These are phyloP conservation scores for Nigrospora oryzae DNA, from an alignment of 2,329 filamentous ascomycete genomes.

Conservation along the genomic window DNA sequence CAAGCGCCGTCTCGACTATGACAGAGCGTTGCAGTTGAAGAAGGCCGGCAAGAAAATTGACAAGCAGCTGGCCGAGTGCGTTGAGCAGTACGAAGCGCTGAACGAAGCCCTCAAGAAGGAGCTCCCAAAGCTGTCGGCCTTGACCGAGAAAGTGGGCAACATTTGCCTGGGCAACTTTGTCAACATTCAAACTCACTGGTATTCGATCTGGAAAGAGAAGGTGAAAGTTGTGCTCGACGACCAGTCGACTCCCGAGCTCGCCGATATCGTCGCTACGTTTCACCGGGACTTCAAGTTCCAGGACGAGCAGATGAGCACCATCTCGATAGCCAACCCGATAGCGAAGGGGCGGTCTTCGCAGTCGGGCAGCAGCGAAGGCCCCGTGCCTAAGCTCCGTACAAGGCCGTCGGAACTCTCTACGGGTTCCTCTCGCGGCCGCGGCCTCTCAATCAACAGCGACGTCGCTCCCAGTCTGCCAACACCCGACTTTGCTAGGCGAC, in stretches of 20 bases:
- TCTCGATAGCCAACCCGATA: constrained; percentile 72
- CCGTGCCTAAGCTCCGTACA: constrained; percentile 36
- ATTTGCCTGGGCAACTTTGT: constrained; percentile 78
- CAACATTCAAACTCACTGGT: constrained; percentile 78
- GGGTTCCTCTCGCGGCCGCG: constrained; percentile 38
- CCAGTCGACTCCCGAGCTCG: constrained; percentile 55
- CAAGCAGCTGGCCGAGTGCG: constrained; percentile 73
- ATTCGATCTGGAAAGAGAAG: constrained; percentile 74
- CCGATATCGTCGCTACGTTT: constrained; percentile 72
- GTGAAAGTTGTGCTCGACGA: constrained; percentile 66
- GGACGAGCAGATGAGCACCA: constrained; percentile 60
- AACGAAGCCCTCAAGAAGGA: constrained; percentile 93
- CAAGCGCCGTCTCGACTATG: constrained; percentile 86
- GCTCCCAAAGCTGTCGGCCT: constrained; percentile 70
- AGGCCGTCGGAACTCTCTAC: constrained; percentile 38
- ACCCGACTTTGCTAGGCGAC: constrained; percentile 56
- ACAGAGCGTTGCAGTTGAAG: constrained; percentile 68
- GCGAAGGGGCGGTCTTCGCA: constrained; percentile 50
- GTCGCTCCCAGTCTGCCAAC: constrained; percentile 54
- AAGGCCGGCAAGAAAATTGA: constrained; percentile 80
- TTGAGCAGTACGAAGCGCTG: constrained; percentile 82
- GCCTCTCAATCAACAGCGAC: constrained; percentile 55
- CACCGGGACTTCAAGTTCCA: constrained; percentile 69
- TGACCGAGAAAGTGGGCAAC: constrained; percentile 79
- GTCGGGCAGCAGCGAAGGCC: constrained; percentile 48